These are phyloP conservation scores for Cutaneotrichosporon dermatis DNA, from an alignment of 1,284 basidiomycete genomes.

Conservation along the genomic window DNA sequence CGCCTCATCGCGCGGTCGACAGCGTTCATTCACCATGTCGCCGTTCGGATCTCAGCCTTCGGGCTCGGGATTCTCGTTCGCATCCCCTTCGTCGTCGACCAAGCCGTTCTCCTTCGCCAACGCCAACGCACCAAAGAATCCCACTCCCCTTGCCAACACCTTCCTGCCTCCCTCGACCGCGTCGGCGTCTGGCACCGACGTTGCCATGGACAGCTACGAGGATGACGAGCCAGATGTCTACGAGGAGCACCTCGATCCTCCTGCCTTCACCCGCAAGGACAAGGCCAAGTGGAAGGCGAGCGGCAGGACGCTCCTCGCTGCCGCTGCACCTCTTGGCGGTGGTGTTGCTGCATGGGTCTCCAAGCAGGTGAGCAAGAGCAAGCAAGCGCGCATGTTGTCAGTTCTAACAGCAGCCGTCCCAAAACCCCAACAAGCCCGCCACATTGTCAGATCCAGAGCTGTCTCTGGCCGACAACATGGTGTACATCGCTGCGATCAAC, in stretches of 20 bases:
- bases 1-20: neutral
- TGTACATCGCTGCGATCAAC: constrained; percentile 29
- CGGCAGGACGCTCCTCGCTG: constrained; percentile 27
- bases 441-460: constrained; percentile 16
- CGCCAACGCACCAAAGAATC: constrained; percentile 13
- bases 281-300: constrained; percentile 36
- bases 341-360: constrained; percentile 36
- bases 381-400: no score
- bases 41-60: constrained; percentile 3
- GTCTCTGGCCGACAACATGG: constrained; percentile 27
- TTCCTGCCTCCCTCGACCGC: constrained; percentile 5
- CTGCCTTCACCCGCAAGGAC: constrained; percentile 25
- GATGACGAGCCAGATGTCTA: constrained; percentile 5
- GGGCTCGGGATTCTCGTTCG: constrained; percentile 8
- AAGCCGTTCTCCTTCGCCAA: constrained; percentile 9
- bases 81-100: constrained; percentile 5
- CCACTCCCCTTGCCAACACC: constrained; percentile 17
- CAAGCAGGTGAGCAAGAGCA: constrained; percentile 22
- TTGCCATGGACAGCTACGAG: constrained; percentile 2
- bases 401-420: constrained; percentile 24
- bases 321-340: constrained; percentile 34
- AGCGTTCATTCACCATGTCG: neutral
- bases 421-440: constrained; percentile 23
- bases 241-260: constrained; percentile 28
- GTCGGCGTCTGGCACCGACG: neutral